Conservation (phyloP, 768 basidiomycete species). For the Termitomyces sp. region DNA sequence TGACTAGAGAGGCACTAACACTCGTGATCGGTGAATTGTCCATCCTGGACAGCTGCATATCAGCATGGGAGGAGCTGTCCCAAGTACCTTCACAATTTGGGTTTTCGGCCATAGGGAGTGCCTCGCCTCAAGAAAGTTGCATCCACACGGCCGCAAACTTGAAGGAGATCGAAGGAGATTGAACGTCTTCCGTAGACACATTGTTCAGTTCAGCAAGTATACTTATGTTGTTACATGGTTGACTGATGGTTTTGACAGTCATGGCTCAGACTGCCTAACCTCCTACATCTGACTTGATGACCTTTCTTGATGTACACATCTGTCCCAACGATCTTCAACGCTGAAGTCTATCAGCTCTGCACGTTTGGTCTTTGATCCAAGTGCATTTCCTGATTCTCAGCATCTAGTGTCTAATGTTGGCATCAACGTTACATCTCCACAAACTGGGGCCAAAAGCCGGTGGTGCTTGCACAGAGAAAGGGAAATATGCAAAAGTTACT, state of each 20-base stretch:
- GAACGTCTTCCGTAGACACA: neutral
- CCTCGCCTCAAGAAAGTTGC: neutral
- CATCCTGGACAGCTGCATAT: slow-evolving; percentile 46
- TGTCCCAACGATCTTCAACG: neutral
- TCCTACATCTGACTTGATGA: neutral
- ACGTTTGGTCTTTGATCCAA: neutral
- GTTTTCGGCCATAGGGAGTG: neutral
- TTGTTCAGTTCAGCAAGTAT: neutral
- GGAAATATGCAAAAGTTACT: neutral
- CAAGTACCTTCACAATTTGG: neutral
- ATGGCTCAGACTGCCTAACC: neutral
- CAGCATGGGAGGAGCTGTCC: slow-evolving; percentile 30
- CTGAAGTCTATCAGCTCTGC: neutral
- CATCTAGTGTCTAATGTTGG: neutral
- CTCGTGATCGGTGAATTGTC: slow-evolving; percentile 46
- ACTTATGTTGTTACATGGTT: neutral
- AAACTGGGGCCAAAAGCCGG: no score
- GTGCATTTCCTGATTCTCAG: neutral
- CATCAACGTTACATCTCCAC: neutral
- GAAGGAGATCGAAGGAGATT: neutral
- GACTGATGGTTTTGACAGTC: neutral
- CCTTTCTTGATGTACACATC: neutral
- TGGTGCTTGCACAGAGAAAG: no score
- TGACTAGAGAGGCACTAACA: slow-evolving; percentile 40
- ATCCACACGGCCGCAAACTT: no score